These are phyloP conservation scores for Phyllosticta paracitricarpa DNA, from an alignment of 2,329 filamentous ascomycete species.

Conservation along the genomic window DNA sequence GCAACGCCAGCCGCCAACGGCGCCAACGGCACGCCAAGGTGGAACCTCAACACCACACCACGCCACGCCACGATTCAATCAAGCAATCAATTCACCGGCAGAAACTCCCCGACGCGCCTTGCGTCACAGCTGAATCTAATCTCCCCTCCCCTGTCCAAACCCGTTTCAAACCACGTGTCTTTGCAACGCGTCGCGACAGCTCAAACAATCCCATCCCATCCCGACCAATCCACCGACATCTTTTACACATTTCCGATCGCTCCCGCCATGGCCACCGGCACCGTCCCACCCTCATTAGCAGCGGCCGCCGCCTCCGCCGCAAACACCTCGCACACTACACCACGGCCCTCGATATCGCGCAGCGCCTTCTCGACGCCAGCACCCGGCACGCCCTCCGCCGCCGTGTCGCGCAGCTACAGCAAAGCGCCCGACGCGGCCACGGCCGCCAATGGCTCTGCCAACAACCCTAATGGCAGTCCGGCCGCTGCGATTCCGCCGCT, in stretches of 20 bases:
- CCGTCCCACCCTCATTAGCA: background rate
- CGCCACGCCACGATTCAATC: background rate
- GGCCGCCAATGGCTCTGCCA: background rate
- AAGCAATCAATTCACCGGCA: background rate
- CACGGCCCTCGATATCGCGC: background rate
- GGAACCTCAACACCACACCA: background rate
- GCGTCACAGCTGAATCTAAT: background rate
- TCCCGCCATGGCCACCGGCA: background rate
- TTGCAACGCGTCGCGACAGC: background rate
- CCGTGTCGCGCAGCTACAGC: background rate
- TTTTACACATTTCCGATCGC: too few relatives aligned
- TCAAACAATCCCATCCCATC: background rate
- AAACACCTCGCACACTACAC: background rate
- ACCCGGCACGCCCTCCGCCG: background rate
- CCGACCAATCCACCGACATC: too few relatives aligned
- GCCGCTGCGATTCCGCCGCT: slow-evolving; percentile 42
- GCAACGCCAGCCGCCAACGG: too few relatives aligned
- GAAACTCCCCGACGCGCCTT: background rate
- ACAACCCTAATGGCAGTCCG: background rate
- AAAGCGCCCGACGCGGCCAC: background rate
- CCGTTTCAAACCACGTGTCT: background rate
- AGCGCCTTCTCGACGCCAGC: background rate
- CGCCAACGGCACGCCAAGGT: background rate
- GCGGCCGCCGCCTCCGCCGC: background rate
- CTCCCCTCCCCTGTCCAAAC: background rate